Conservation (phyloP, 2,329 filamentous ascomycete genomes). For the Clarireedia monteithiana region DNA sequence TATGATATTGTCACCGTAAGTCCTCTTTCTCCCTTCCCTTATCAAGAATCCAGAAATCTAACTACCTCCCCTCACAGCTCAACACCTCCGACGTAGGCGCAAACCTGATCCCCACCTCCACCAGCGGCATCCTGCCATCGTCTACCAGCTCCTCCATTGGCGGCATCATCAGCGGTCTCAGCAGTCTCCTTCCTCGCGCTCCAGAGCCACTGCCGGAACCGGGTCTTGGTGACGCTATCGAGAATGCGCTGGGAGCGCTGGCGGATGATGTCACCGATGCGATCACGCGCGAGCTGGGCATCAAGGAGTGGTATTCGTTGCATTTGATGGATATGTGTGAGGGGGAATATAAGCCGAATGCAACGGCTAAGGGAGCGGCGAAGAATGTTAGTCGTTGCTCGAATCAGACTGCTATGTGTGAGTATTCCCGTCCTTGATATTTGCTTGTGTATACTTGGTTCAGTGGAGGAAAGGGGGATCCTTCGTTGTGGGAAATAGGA, state of each 20-base stretch:
- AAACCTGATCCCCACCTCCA: slow-evolving; percentile 21
- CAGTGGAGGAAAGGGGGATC: too few species aligned
- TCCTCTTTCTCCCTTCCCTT: background rate
- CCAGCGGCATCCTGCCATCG: slow-evolving; percentile 15
- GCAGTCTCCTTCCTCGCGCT: slow-evolving; percentile 25
- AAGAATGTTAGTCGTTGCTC: slow-evolving; percentile 49
- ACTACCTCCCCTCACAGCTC: slow-evolving; percentile 32
- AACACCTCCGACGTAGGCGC: slow-evolving; percentile 49
- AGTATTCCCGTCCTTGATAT: background rate
- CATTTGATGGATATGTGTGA: slow-evolving; percentile 55
- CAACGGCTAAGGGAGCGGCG: slow-evolving; percentile 32
- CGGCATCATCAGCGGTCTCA: slow-evolving; percentile 33
- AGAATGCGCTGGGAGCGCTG: slow-evolving; percentile 26
- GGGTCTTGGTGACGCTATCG: slow-evolving; percentile 30
- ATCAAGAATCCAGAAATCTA: background rate
- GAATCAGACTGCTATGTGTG: slow-evolving; percentile 43
- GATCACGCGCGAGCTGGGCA: slow-evolving; percentile 35
- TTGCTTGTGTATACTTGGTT: too few species aligned
- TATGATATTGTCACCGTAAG: slow-evolving; percentile 49
- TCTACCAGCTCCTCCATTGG: slow-evolving; percentile 25
- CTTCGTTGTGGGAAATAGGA: too few species aligned
- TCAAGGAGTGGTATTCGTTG: slow-evolving; percentile 53
- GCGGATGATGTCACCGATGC: slow-evolving; percentile 30
- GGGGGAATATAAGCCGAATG: slow-evolving; percentile 32
- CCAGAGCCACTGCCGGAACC: slow-evolving; percentile 14